Evolutionary conservation across 106 monocot genomes (phyloP).

Genomic region (Posidonia australis): DNA sequence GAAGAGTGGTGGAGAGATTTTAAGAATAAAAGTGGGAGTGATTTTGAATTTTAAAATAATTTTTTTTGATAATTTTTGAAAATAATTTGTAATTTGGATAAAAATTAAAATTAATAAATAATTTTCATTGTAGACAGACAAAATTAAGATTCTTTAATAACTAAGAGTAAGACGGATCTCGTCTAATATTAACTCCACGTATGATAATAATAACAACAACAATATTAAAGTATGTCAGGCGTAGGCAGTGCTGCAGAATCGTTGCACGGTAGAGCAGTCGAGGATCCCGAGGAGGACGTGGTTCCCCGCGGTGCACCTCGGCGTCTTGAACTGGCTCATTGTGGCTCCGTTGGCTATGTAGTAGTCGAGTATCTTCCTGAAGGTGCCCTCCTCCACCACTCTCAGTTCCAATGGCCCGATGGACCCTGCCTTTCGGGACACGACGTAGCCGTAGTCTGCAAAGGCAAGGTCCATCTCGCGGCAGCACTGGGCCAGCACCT

Average conservation of each 20-base stretch:
- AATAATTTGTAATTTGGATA: too few relatives aligned
- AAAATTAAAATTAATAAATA: too few relatives aligned
- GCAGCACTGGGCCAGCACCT: constrained; percentile 30
- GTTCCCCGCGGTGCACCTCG: constrained; percentile 30
- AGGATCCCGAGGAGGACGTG: constrained; percentile 27
- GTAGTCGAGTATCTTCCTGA: constrained; percentile 36
- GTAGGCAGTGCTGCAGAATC: constrained; percentile 35
- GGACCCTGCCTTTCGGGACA: constrained; percentile 21
- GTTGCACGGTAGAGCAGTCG: constrained; percentile 17
- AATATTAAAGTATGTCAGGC: too few relatives aligned
- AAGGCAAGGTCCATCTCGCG: constrained; percentile 34
- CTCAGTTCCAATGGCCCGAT: constrained; percentile 52
- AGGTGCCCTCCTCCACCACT: constrained; percentile 38
- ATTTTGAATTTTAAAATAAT: too few relatives aligned
- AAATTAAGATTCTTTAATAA: too few relatives aligned
- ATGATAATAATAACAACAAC: too few relatives aligned
- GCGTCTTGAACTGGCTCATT: constrained; percentile 61
- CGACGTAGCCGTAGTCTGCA: constrained; percentile 33
- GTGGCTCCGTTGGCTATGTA: constrained; percentile 32
- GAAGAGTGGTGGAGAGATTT: too few relatives aligned
- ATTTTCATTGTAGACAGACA: too few relatives aligned
- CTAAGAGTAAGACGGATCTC: too few relatives aligned
- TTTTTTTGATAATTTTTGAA: too few relatives aligned
- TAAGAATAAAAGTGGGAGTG: too few relatives aligned
- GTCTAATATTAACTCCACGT: too few relatives aligned